These are phyloP conservation scores for Camellia granthamiana DNA, from an alignment of 148 eudicot genomes.

Conservation along the genomic window DNA sequence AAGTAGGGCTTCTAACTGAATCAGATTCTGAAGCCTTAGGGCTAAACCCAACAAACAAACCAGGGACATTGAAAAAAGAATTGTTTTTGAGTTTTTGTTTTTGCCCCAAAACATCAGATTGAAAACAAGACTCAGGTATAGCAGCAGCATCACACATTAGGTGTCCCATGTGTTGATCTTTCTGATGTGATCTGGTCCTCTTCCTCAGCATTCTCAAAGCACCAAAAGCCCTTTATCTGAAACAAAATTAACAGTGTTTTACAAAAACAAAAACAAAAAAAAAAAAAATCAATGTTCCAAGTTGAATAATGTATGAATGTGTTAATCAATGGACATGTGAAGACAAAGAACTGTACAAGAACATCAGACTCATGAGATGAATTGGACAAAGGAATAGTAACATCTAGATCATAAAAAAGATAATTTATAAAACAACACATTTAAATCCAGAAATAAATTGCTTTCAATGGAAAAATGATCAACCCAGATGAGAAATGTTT, in stretches of 20 bases:
- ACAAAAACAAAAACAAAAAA: neutral
- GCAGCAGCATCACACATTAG: slow-evolving; percentile 49
- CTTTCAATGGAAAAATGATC: neutral
- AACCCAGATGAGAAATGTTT: slow-evolving; percentile 1
- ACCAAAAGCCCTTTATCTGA: slow-evolving; percentile 1
- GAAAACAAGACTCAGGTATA: slow-evolving; percentile 39
- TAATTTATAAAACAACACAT: neutral
- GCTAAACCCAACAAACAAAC: slow-evolving; percentile 66
- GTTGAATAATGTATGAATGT: neutral
- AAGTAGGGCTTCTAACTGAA: slow-evolving; percentile 91
- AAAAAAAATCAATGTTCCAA: neutral
- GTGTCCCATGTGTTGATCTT: slow-evolving; percentile 64
- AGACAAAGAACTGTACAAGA: slow-evolving; percentile 20
- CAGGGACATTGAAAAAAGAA: slow-evolving; percentile 66
- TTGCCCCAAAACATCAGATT: slow-evolving; percentile 39
- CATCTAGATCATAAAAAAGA: neutral
- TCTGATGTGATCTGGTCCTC: slow-evolving; percentile 63
- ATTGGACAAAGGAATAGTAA: neutral
- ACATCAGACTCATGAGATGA: slow-evolving; percentile 11
- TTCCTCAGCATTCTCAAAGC: slow-evolving; percentile 59
- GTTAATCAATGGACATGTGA: slow-evolving; percentile 5
- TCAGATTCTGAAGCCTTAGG: slow-evolving; percentile 71
- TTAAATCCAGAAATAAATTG: neutral
- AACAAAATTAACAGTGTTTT: neutral
- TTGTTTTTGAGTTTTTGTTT: slow-evolving; percentile 68